These are phyloP conservation scores for Chytridiales sp. DNA, from an alignment of 371 early-diverging fungal species.

Conservation along the genomic window DNA sequence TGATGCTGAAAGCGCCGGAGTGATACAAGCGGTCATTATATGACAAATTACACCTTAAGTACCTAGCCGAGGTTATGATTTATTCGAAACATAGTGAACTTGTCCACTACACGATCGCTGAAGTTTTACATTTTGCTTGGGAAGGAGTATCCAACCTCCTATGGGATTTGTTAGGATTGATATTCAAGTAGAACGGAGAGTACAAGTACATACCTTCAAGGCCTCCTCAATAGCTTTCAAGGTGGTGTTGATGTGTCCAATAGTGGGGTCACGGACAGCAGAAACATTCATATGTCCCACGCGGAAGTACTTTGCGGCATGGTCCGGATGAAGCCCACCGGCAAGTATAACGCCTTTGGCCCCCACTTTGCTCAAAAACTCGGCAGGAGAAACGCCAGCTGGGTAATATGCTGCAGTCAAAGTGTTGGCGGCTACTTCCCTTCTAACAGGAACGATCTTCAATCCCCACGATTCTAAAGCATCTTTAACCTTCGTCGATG, in stretches of 20 bases:
- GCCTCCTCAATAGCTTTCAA: slow-evolving; percentile 69
- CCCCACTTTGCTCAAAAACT: slow-evolving; percentile 74
- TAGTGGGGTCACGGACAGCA: slow-evolving; percentile 66
- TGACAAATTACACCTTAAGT: too few relatives aligned
- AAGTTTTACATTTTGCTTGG: too few relatives aligned
- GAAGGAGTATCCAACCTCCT: neutral
- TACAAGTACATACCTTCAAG: slow-evolving; percentile 45
- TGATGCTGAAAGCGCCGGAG: too few relatives aligned
- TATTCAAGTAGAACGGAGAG: neutral
- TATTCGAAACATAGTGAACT: too few relatives aligned
- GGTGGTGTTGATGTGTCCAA: slow-evolving; percentile 72
- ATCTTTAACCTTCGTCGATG: slow-evolving; percentile 72
- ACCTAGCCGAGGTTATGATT: too few relatives aligned
- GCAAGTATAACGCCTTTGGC: slow-evolving; percentile 85
- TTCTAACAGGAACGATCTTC: slow-evolving; percentile 59
- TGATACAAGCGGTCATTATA: too few relatives aligned
- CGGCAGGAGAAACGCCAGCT: slow-evolving; percentile 72
- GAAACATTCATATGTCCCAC: slow-evolving; percentile 89
- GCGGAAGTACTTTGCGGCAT: slow-evolving; percentile 90
- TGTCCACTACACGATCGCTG: too few relatives aligned
- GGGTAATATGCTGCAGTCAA: slow-evolving; percentile 96
- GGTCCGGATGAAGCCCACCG: slow-evolving; percentile 87
- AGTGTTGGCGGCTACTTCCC: slow-evolving; percentile 81
- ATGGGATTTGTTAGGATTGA: neutral
- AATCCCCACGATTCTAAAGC: slow-evolving; percentile 69